phyloP scores from a whole-genome alignment of 1,284 basidiomycete species.

The Cystobasidiaceae sp. region DNA sequence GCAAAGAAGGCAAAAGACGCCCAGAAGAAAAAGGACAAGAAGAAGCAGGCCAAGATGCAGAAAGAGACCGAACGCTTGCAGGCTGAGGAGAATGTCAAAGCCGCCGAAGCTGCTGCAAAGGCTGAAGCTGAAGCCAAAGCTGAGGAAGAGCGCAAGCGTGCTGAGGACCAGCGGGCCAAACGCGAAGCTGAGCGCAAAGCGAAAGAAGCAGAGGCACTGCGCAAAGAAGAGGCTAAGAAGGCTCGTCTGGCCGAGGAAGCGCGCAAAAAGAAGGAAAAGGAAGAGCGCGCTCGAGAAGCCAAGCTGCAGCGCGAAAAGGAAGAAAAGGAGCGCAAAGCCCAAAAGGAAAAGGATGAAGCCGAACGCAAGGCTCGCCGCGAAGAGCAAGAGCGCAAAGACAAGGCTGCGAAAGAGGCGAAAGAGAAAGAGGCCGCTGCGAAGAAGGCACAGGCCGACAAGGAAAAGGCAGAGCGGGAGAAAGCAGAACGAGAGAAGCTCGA shows the following conservation, averaged over 20 bases:
- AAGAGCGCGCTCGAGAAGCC: constrained; percentile 60
- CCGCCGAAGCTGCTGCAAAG: constrained; percentile 70
- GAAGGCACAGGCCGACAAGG: constrained; percentile 30
- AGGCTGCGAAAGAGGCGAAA: constrained; percentile 51
- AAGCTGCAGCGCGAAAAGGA: constrained; percentile 46
- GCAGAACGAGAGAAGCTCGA: constrained; percentile 45
- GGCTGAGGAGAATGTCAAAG: constrained; percentile 66
- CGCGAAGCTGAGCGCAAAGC: constrained; percentile 69
- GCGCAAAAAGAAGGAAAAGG: constrained; percentile 54
- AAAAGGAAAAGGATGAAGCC: constrained; percentile 41
- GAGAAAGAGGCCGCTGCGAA: constrained; percentile 38
- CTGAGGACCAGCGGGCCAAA: constrained; percentile 65
- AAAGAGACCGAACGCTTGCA: constrained; percentile 83
- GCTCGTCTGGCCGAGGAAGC: constrained; percentile 53
- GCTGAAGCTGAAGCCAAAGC: constrained; percentile 54
- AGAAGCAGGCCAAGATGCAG: constrained; percentile 73
- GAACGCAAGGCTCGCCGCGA: constrained; percentile 38
- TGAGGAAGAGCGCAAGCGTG: constrained; percentile 46
- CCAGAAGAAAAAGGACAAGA: constrained; percentile 99
- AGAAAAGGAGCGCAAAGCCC: constrained; percentile 58
- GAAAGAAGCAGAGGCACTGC: constrained; percentile 66
- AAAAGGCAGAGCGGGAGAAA: constrained; percentile 23
- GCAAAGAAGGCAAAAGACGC: constrained; percentile 92
- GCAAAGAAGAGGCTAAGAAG: constrained; percentile 51
- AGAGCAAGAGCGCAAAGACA: constrained; percentile 56